Conservation (phyloP, 2,329 filamentous ascomycete genomes). For the Bimuria novae-zelandiae region DNA sequence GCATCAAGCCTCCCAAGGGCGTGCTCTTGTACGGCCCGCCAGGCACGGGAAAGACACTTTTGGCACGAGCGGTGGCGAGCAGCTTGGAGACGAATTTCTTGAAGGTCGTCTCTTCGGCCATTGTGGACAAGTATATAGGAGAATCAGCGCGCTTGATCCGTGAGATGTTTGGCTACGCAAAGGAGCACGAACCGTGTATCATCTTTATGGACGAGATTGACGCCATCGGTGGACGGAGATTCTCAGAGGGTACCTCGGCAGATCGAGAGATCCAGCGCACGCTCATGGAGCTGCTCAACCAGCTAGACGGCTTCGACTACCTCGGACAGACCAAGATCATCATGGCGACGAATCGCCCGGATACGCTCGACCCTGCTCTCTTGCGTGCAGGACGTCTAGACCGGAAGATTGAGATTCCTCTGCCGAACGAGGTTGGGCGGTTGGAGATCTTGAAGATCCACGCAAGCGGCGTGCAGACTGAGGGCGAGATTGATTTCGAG, state of each 20-base stretch:
- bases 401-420: conserved; percentile 95
- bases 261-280: conserved; percentile 98
- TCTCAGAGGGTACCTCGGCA: conserved; percentile 95
- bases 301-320: conserved; percentile 98
- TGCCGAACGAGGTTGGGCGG: conserved; percentile 95
- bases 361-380: conserved; percentile 91
- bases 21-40: conserved; percentile 95
- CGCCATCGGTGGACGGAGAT: conserved; percentile 93
- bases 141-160: conserved; percentile 96
- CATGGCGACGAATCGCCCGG: conserved; percentile 98
- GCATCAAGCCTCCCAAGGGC: conserved; percentile 98
- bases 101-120: conserved; percentile 97
- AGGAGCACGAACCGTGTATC: conserved; percentile 98
- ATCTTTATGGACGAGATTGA: conserved; percentile 99
- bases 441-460: conserved; percentile 99
- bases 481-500: conserved; percentile 98
- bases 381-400: conserved; percentile 92
- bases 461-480: conserved; percentile 79
- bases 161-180: conserved; percentile 99
- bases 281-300: conserved; percentile 97
- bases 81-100: conserved; percentile 97
- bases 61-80: conserved; percentile 93
- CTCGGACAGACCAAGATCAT: conserved; percentile 99
- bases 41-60: conserved; percentile 92
- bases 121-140: conserved; percentile 99